Evolutionary conservation across 2,329 filamentous ascomycete genomes (phyloP).

Genomic region (Diplodia intermedia): DNA sequence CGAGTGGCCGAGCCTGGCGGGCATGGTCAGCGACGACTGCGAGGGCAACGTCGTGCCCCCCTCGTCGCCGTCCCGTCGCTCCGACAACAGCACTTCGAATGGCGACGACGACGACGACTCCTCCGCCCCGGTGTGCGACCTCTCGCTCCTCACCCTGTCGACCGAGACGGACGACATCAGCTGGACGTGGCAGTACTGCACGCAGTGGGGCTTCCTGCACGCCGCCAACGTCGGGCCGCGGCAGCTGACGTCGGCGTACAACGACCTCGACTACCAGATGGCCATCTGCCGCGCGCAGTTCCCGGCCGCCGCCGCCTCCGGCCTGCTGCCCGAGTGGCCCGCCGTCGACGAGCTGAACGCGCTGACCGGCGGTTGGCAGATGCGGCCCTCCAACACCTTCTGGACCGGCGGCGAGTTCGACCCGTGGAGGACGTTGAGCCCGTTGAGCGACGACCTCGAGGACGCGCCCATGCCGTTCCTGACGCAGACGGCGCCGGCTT

Average conservation of each 20-base stretch:
- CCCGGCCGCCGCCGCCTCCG: constrained; percentile 49
- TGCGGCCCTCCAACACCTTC: constrained; percentile 60
- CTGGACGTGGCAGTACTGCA: constrained; percentile 62
- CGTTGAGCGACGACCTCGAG: constrained; percentile 51
- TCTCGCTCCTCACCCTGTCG: neutral
- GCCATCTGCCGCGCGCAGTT: constrained; percentile 59
- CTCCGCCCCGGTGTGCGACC: constrained; percentile 37
- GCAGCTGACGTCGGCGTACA: constrained; percentile 56
- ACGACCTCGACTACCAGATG: constrained; percentile 54
- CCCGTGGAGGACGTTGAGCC: constrained; percentile 59
- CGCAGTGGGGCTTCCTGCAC: constrained; percentile 60
- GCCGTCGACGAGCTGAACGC: constrained; percentile 50
- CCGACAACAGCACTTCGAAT: neutral
- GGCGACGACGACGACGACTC: neutral
- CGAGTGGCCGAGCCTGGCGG: constrained; percentile 39
- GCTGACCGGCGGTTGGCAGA: constrained; percentile 58
- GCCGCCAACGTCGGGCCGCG: constrained; percentile 57
- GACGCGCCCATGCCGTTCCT: constrained; percentile 50
- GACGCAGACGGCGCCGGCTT: constrained; percentile 53
- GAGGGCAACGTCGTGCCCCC: neutral
- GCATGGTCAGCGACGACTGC: neutral
- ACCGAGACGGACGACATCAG: constrained; percentile 40
- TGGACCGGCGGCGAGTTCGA: constrained; percentile 60
- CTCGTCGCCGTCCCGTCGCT: neutral
- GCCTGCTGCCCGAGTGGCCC: constrained; percentile 51